phyloP scores from a whole-genome alignment of 306 rosid species.

The Ziziphus jujuba region DNA sequence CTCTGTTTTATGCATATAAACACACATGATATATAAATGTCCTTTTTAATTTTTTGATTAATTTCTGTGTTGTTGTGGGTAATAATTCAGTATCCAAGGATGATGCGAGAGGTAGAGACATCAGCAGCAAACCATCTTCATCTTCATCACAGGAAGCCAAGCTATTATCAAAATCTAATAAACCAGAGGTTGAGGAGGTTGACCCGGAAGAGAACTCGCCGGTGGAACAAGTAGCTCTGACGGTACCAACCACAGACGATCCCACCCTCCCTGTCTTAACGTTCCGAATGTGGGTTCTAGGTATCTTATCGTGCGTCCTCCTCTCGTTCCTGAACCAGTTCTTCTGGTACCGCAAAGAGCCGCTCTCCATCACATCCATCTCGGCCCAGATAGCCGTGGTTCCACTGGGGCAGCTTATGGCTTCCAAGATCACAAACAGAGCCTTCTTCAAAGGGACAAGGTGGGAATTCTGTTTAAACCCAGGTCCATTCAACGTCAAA shows the following conservation, averaged over 20 bases:
- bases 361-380: constrained; percentile 75
- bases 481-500: constrained; percentile 89
- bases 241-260: constrained; percentile 75
- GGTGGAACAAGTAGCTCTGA: constrained; percentile 75
- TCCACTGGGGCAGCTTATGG: constrained; percentile 88
- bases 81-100: constrained; percentile 17
- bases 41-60: background rate
- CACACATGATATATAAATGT: background rate
- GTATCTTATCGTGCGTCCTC: constrained; percentile 62
- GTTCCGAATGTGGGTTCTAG: constrained; percentile 88
- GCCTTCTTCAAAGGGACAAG: constrained; percentile 53
- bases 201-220: constrained; percentile 61
- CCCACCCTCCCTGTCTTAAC: constrained; percentile 68
- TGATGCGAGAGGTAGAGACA: background rate
- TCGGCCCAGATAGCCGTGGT: constrained; percentile 95
- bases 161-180: too few species aligned
- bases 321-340: constrained; percentile 88
- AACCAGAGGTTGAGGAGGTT: background rate
- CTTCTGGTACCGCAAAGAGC: constrained; percentile 89
- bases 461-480: constrained; percentile 72
- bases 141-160: background rate
- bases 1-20: too few species aligned
- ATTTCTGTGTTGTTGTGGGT: background rate
- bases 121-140: background rate
- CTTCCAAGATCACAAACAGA: constrained; percentile 49